Evolutionary conservation across 176 grass and related monocot species (phyloP).

Genomic region (Guadua angustifolia): DNA sequence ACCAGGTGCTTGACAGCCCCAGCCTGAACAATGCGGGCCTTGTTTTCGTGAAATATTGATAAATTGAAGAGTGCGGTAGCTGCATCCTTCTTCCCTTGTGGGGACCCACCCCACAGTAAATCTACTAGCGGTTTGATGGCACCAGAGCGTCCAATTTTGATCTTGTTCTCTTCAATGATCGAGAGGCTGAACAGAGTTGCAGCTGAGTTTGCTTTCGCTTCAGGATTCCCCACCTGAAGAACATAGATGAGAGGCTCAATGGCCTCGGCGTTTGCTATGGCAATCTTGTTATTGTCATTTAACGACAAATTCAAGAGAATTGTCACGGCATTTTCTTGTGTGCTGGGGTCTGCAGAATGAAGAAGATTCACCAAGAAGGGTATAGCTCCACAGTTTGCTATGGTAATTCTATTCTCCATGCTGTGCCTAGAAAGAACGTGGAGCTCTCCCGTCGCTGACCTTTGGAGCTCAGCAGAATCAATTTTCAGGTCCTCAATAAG

Average conservation of each 20-base stretch:
- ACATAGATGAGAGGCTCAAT: conserved; percentile 79
- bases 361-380: conserved; percentile 69
- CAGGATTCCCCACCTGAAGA: conserved; percentile 68
- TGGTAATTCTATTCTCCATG: conserved; percentile 71
- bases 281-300: conserved; percentile 81
- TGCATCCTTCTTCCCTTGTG: conserved; percentile 85
- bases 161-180: conserved; percentile 76
- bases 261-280: conserved; percentile 65
- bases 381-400: conserved; percentile 70
- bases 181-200: conserved; percentile 89
- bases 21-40: conserved; percentile 70
- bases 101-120: conserved; percentile 65
- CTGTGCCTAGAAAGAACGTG: conserved; percentile 67
- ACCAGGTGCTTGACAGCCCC: conserved; percentile 76
- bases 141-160: conserved; percentile 73
- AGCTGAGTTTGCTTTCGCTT: conserved; percentile 83
- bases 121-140: conserved; percentile 75
- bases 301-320: conserved; percentile 77
- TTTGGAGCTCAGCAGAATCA: conserved; percentile 54
- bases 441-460: conserved; percentile 63
- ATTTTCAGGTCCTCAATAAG: conserved; percentile 68
- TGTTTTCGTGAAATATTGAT: conserved; percentile 83
- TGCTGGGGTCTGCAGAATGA: conserved; percentile 58
- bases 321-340: conserved; percentile 83
- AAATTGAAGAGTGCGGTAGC: conserved; percentile 84